These are phyloP conservation scores for Evernia prunastri DNA, from an alignment of 495 filamentous ascomycete species.

Conservation along the genomic window DNA sequence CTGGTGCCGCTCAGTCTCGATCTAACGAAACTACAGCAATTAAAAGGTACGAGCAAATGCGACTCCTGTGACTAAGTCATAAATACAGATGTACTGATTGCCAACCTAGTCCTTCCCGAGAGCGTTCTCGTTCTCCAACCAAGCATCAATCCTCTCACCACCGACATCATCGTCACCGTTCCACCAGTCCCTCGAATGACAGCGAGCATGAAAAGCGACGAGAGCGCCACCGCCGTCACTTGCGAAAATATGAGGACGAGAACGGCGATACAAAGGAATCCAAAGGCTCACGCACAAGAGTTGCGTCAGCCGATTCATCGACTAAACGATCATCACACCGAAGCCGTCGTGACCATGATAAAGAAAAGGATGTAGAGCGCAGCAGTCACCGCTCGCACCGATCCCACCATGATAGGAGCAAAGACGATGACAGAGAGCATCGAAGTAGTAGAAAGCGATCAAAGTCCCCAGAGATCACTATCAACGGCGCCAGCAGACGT, in stretches of 20 bases:
- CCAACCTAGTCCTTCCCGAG: constrained; percentile 30
- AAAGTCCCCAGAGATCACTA: constrained; percentile 20
- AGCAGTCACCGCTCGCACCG: constrained; percentile 40
- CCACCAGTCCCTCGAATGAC: constrained; percentile 42
- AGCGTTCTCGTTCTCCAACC: constrained; percentile 36
- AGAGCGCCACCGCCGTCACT: constrained; percentile 40
- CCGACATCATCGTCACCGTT: constrained; percentile 53
- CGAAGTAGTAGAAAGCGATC: constrained; percentile 23
- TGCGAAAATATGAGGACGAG: constrained; percentile 44
- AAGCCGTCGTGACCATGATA: constrained; percentile 44
- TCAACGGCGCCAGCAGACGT: constrained; percentile 20
- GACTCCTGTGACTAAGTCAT: background rate
- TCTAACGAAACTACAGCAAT: constrained; percentile 23
- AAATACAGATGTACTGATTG: constrained; percentile 5
- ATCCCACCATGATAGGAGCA: constrained; percentile 44
- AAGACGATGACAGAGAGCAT: constrained; percentile 40
- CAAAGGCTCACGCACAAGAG: constrained; percentile 29
- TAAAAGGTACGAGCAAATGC: constrained; percentile 35
- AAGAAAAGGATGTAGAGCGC: constrained; percentile 31
- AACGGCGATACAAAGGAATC: constrained; percentile 37
- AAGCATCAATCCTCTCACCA: constrained; percentile 47
- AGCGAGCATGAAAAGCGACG: constrained; percentile 45
- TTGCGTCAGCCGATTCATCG: constrained; percentile 42
- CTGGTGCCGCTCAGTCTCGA: constrained; percentile 28
- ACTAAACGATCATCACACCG: constrained; percentile 47